Percentiles rank a stretch among this genome's conserved stretches.
Evolutionary conservation across 148 eudicot genomes (phyloP).

Genomic region (Rhododendron ferrugineum): DNA sequence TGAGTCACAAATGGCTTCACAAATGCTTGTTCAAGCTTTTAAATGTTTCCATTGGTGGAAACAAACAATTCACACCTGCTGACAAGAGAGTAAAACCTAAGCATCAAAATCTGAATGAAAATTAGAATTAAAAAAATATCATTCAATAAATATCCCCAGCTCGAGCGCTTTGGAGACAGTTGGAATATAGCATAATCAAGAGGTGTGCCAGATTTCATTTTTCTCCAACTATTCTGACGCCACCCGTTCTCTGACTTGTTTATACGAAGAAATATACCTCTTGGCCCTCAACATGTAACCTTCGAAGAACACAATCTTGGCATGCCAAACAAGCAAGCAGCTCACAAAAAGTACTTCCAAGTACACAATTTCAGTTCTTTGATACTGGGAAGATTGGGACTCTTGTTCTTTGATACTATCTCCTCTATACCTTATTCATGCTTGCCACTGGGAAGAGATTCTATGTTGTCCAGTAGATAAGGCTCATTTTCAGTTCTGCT

Average conservation of each 20-base stretch:
- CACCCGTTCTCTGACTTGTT: neutral
- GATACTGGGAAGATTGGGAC: no score
- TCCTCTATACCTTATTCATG: no score
- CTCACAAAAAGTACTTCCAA: no score
- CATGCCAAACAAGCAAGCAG: no score
- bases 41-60: constrained; percentile 65
- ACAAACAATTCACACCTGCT: constrained; percentile 87
- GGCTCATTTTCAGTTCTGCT: no score
- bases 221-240: constrained; percentile 8
- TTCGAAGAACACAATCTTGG: no score
- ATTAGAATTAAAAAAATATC: neutral
- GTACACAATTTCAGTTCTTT: no score
- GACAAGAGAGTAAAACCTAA: constrained; percentile 12
- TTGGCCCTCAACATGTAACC: neutral
- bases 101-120: neutral
- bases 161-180: constrained; percentile 67
- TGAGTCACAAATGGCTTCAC: constrained; percentile 73
- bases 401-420: no score
- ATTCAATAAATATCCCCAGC: constrained; percentile 32
- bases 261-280: neutral
- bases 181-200: constrained; percentile 87
- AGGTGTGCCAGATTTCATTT: constrained; percentile 66
- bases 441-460: no score
- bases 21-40: no score
- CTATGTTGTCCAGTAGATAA: no score